These are phyloP conservation scores for Penicillium polonicum DNA, from an alignment of 2,329 filamentous ascomycete species.

Conservation along the genomic window DNA sequence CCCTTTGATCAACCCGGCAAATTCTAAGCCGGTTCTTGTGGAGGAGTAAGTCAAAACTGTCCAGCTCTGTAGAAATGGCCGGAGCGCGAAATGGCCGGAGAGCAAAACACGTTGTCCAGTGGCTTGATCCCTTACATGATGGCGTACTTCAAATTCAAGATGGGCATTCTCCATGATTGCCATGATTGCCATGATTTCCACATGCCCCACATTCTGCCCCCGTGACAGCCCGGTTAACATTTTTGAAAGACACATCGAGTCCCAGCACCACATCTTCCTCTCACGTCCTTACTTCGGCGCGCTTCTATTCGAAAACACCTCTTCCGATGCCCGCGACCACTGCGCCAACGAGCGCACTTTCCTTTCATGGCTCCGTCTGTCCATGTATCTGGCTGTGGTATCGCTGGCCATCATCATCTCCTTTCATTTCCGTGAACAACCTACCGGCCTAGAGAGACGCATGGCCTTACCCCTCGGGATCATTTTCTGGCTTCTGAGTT, in stretches of 20 bases:
- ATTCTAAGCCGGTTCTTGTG: constrained; percentile 50
- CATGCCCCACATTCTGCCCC: not conserved
- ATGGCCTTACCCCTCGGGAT: constrained; percentile 82
- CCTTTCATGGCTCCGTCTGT: constrained; percentile 84
- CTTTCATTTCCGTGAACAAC: constrained; percentile 79
- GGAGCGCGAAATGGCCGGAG: not conserved
- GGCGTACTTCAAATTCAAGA: not conserved
- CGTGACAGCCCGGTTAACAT: not conserved
- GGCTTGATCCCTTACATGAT: constrained; percentile 7
- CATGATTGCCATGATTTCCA: not conserved
- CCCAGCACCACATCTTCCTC: constrained; percentile 48
- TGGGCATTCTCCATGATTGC: not conserved
- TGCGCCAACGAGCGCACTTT: constrained; percentile 71
- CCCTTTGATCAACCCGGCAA: constrained; percentile 53
- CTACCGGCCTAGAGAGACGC: constrained; percentile 67
- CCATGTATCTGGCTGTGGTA: constrained; percentile 87
- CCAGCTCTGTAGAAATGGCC: not conserved
- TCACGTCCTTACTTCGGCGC: constrained; percentile 57
- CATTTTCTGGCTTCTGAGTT: constrained; percentile 79
- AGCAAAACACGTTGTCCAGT: not conserved
- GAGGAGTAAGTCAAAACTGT: constrained; percentile 43
- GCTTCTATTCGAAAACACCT: constrained; percentile 65
- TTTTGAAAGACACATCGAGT: constrained; percentile 28
- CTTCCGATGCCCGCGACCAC: constrained; percentile 66
- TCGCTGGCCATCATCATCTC: constrained; percentile 86